Evolutionary conservation across 129 eudicot species (phyloP), one percentile per base, ranked within the genome.

Genomic region (Pseudognaphalium luteoalbum): DNA sequence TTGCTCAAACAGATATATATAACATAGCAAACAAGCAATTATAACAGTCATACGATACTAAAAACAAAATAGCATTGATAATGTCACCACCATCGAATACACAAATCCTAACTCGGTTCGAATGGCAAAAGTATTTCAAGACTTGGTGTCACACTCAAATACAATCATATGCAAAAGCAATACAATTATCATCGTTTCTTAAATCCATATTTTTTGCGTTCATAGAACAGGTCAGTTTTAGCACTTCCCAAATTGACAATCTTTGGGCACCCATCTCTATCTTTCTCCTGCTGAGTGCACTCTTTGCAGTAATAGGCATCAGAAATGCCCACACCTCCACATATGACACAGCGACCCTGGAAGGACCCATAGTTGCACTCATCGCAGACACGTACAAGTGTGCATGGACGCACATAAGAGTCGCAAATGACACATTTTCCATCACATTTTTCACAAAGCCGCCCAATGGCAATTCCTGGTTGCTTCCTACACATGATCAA

Each of bases 381-480:
- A 47, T 85, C 85, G 19, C 88, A 85, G 2, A 82, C 84, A 16
- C 89, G 87, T 57, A 85, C 86, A 15, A 81, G 86, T 25, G 85
- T 86, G 76, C 87, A 86, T 52, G 89, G 89, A 54, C 88, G 96
- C 51, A 89, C 92, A 20, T 90, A 90, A 6, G 96, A 90, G 79
- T 90, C 92, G 7, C 96, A 87, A 30, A 87, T 73, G 47, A 90
- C 92, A 52, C 90, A 90, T 42, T 90, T 90, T 6, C 96, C 96
- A 50, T 90, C 96, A 62, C 86, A 81, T 73, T 90, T 90, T 76
- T 90, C 92, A 68, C 92, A 90, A 9, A 90, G 85, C 19, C 96
- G 76, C 47, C 96, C 96, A 28, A 90, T 90, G n/a, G 92, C 96
- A 14, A 90, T 90, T 59, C 96, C 96, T 8, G 96, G 96, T 56